Base-by-base conservation (phyloP, 805 yeast genomes). In the Suhomyces emberorum region DNA sequence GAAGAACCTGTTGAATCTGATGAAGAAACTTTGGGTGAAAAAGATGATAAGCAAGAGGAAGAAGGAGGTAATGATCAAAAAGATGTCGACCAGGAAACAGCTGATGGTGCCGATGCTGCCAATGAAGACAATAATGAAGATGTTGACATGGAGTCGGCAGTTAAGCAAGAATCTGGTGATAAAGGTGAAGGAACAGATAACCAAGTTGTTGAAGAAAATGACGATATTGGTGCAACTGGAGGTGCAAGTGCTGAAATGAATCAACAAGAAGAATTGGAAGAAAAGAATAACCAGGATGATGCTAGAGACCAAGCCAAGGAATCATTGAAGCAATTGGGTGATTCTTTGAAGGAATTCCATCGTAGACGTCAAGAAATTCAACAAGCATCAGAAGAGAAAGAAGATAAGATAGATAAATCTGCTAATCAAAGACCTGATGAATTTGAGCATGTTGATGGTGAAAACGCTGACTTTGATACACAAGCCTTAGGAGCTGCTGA, bases 401-500 rank as follows among this genome's bases (percentile, higher is more conserved):
- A 62, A 17, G 66, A 73, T 30, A 16, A 55, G 17, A 46, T 42
- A 6, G 79, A 80, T 9, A 72, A 76, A 35, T 63, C 68, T 16
- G 79, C 81, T 9, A 80, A 76, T 41, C 82, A 79, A 42, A 73
- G 79, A 34, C 89, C 95, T 0, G 95, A 88, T 52, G 95, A 88
- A 50, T 84, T 88, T 57, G 87, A 86, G 54, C 93, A 86, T 51
- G 69, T 83, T 34, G 87, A 84, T 26, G 89, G 88, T 32, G 89
- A 82, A 30, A 82, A 83, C 42, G 77, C 91, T 3, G 79, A 82
- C 19, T 70, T 66, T 38, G 89, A 86, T 33, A 86, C 95, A 0
- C 98, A 93, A 59, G 98, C 98, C 1, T 64, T 93, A 34, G 98
- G 98, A 15, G 81, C 89, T 29, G 95, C 96, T 4, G 77, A 79